phyloP scores from a whole-genome alignment of 2,329 filamentous ascomycete genomes.

The Thelonectria blattea region DNA sequence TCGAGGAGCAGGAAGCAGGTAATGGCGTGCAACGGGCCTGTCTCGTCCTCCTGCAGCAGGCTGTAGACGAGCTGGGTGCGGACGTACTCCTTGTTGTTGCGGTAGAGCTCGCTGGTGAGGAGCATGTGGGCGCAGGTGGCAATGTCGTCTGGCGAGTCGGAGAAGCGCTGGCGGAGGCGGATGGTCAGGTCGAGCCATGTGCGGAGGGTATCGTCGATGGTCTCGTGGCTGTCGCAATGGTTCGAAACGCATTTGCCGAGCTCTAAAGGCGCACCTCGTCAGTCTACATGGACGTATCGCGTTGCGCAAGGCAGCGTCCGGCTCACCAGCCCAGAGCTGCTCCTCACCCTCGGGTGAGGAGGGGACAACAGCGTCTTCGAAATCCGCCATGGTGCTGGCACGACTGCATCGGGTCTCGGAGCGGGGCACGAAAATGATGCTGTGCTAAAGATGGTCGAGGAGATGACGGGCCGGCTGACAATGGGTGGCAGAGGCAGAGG shows the following conservation, averaged over 20 bases:
- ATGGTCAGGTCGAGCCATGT: slow-evolving; percentile 82
- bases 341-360: slow-evolving; percentile 75
- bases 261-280: slow-evolving; percentile 44
- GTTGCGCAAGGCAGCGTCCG: background rate
- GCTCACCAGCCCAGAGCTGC: slow-evolving; percentile 84
- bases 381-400: slow-evolving; percentile 60
- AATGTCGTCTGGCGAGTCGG: slow-evolving; percentile 79
- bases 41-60: slow-evolving; percentile 86
- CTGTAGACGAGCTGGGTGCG: slow-evolving; percentile 92
- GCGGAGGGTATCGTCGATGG: slow-evolving; percentile 84
- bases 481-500: slow-evolving; percentile 27
- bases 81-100: slow-evolving; percentile 80
- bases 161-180: slow-evolving; percentile 75
- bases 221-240: slow-evolving; percentile 58
- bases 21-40: slow-evolving; percentile 79
- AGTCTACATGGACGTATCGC: slow-evolving; percentile 21
- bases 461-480: slow-evolving; percentile 30
- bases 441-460: slow-evolving; percentile 23
- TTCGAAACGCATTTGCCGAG: slow-evolving; percentile 54
- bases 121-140: slow-evolving; percentile 81
- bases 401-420: slow-evolving; percentile 44
- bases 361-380: slow-evolving; percentile 66
- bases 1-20: slow-evolving; percentile 86
- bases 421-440: slow-evolving; percentile 11
- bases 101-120: slow-evolving; percentile 76